Base-by-base conservation (phyloP, 768 basidiomycete species). In the Daedaleopsis nitida region DNA sequence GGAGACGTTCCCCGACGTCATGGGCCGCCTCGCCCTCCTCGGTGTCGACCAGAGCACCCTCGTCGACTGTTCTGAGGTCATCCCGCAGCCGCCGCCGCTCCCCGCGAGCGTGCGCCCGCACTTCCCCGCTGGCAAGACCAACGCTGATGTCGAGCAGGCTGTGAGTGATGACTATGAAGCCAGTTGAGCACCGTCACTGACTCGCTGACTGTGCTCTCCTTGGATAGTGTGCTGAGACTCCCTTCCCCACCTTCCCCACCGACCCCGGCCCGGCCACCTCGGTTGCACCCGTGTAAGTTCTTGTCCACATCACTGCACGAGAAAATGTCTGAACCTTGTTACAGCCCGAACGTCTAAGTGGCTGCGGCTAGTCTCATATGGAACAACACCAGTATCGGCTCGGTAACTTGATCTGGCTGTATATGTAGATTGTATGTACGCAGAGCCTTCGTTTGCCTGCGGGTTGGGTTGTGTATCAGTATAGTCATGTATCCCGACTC, bases 231-330 rank as follows among this genome's bases (percentile, higher is more conserved):
- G 37, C 64, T 34, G 23, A 52, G 24, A 57, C 64, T 11, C 52
- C 60, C 13, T 65, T 65, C 64, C 64, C 64, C 35, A 51, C 56
- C 14, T 55, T 65, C 39, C n/a, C 59, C 5, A 58, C 64, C 13
- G 56, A 68, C 44, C 70, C 72, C 19, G 76, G 75, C 54, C 69
- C 74, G 51, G 65, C 59, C 16, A 72, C 68, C 27, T 65, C 71
- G 21, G 66, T 74, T 17, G 58, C 70, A 19, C 68, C 73, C 34
- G 71, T 73, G 68, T 73, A 70, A 69, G 72, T 60, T 6, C n/a
- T 14, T 8, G 6, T 10, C 10, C 19, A 19, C 6, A n/a, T 19
- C 21, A 47, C 45, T 17, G 21, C 19, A 7, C 6, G 21, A 17
- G 45, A 19, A n/a, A 10, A 6, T 63, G 10, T 63, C 76, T 11